Base-by-base conservation (phyloP, 2,329 filamentous ascomycete species). In the Sphaerulina vaccinii region DNA sequence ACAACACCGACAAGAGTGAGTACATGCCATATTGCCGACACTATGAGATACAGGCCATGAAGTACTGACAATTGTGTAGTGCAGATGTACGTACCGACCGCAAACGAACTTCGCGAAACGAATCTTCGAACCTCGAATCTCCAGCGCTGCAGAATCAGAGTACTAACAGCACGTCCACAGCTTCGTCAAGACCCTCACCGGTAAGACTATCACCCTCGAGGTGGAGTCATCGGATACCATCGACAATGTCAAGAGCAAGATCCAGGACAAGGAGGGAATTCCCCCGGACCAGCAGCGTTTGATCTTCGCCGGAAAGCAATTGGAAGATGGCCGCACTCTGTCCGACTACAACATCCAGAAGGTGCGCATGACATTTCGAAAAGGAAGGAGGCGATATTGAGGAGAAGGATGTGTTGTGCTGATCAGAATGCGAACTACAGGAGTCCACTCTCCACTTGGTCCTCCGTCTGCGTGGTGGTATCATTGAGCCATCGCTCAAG, bases 191-290 rank as follows among this genome's bases (percentile, higher is more conserved):
- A 96, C 92, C 84, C 90, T 96, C 74, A 96, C 92, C 84, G 92
- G 93, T 80, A 97, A 97, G 89, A 97, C 92, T 78, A 96, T 97
- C 84, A 97, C n/a, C n/a, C n/a, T n/a, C n/a, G n/a, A n/a, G n/a
- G n/a, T n/a, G n/a, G n/a, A n/a, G n/a, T n/a, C n/a, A n/a, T n/a
- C n/a, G n/a, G n/a, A n/a, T n/a, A n/a, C n/a, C n/a, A n/a, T n/a
- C n/a, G n/a, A n/a, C n/a, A 97, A 96, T 85, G 92, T 97, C 79
- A 97, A 97, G 87, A 87, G 86, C 81, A 96, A 96, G 88, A 96
- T 97, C 78, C 92, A 96, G 82, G 91, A 96, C 80, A 96, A 96
- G 88, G 92, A 96, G 82, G 92, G 92, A 70, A 96, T 96, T 67
- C 92, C 92, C 70, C 91, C 91, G 64, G 92, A 96, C 79, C 91